Conservation (phyloP, 139 green algal genomes). For the Spirogloea muscicola region DNA sequence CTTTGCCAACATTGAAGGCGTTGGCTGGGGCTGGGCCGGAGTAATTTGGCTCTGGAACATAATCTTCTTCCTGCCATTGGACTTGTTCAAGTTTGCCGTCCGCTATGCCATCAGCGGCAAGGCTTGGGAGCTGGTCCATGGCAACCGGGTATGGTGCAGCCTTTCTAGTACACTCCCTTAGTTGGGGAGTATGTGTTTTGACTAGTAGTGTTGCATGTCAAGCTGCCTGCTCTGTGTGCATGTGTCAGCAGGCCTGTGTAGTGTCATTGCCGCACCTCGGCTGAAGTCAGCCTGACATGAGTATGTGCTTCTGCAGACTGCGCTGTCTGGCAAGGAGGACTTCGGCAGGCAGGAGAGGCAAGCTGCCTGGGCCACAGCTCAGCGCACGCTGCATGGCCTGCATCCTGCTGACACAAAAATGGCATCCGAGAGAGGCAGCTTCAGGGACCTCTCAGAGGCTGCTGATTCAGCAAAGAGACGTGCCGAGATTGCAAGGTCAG, state of each 20-base stretch:
- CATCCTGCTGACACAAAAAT: background rate
- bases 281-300: no score
- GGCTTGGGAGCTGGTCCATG: constrained; percentile 24
- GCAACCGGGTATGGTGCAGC: background rate
- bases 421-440: background rate
- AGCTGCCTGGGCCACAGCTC: constrained; percentile 24
- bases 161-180: no score
- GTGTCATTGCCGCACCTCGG: no score
- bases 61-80: constrained; percentile 35
- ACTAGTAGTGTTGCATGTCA: no score
- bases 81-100: constrained; percentile 42
- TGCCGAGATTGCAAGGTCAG: no score
- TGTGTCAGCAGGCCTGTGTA: no score
- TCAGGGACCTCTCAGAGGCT: background rate
- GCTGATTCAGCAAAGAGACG: no score
- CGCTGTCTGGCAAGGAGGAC: constrained; percentile 25
- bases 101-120: constrained; percentile 29
- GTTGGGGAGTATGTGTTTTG: no score
- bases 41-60: constrained; percentile 36
- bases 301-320: constrained; percentile 3
- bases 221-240: no score
- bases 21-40: constrained; percentile 41
- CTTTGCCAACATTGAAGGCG: constrained; percentile 12
- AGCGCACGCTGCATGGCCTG: constrained; percentile 33
- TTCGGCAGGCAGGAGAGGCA: constrained; percentile 32